Evolutionary conservation across 768 basidiomycete genomes (phyloP), one percentile per base, ranked within the genome.

Genomic region (Rhodosporidiobolus sp.): DNA sequence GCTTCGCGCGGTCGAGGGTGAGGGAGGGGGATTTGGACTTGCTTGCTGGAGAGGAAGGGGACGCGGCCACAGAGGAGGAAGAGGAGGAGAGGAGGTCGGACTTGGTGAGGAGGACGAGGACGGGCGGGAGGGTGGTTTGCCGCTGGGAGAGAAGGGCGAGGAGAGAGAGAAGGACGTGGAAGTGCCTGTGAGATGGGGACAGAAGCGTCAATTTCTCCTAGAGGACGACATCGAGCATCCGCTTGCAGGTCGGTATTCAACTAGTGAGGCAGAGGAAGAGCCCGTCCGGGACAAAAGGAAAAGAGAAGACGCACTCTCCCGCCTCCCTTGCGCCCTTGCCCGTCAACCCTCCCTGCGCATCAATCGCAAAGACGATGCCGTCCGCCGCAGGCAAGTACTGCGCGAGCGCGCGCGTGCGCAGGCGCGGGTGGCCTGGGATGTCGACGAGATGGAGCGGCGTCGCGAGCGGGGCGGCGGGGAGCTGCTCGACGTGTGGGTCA

Each of bases 371-470:
- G 66, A 78, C 70, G 38, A 78, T 32, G 12, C 76, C 76, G 35
- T 71, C 69, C 0, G 77, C 76, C 0, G 76, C 60, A 0, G 76
- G 74, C 16, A 78, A 72, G 65, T 71, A 68, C 54, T 77, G 77
- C n/a, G 77, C 74, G 48, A 78, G 76, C 9, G 72, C 53, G 22
- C 76, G 76, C 7, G 77, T 72, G 35, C 77, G 76, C 3, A 78
- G 65, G 5, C 77, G 77, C 22, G 76, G 69, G 61, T 78, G 77
- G 6, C 77, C 77, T 16, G 77, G 77, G n/a, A 74, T 50, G 65
- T 78, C 77, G 69, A 78, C 72, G 55, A 78, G 65, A 58, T 78
- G 73, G 1, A 75, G 55, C 8, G 70, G 74, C 2, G 54, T 67
- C 11, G 59, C 10, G 30, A 75, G 70, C 8, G 53, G 58, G 5